Conservation (phyloP, 1,284 basidiomycete genomes). For the Marasmius tenuissimus region DNA sequence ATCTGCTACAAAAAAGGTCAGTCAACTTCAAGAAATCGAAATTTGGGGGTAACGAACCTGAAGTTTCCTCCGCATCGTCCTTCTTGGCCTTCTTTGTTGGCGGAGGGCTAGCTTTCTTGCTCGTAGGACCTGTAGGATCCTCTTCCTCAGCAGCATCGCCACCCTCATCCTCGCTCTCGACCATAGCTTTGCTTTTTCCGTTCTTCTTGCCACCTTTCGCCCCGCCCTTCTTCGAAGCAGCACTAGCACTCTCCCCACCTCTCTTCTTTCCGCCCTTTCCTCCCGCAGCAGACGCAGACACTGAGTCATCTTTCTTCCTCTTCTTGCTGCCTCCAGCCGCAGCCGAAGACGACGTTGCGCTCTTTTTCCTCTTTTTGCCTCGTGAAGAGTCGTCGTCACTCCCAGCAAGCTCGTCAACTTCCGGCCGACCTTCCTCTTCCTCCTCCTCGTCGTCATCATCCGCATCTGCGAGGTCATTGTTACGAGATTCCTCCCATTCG, state of each 20-base stretch:
- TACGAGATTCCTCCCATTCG: slow-evolving; percentile 68
- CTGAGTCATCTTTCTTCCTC: slow-evolving; percentile 57
- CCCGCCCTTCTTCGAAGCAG: slow-evolving; percentile 37
- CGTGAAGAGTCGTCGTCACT: slow-evolving; percentile 53
- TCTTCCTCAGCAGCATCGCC: slow-evolving; percentile 46
- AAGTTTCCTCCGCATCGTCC: slow-evolving; percentile 44
- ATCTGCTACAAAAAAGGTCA: slow-evolving; percentile 34
- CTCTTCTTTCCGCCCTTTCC: slow-evolving; percentile 10
- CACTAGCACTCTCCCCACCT: slow-evolving; percentile 26
- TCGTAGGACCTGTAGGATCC: slow-evolving; percentile 46
- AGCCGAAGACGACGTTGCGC: slow-evolving; percentile 28
- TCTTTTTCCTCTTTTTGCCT: slow-evolving; percentile 45
- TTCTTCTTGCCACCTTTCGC: slow-evolving; percentile 50
- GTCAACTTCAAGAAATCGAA: slow-evolving; percentile 11
- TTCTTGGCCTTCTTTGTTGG: slow-evolving; percentile 67
- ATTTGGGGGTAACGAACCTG: slow-evolving; percentile 4
- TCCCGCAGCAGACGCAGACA: slow-evolving; percentile 16
- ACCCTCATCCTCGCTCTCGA: slow-evolving; percentile 75
- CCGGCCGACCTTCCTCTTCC: slow-evolving; percentile 56
- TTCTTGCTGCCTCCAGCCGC: slow-evolving; percentile 37
- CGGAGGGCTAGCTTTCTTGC: slow-evolving; percentile 58
- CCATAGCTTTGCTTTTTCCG: slow-evolving; percentile 60
- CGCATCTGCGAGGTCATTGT: slow-evolving; percentile 38
- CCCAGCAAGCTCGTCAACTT: slow-evolving; percentile 44
- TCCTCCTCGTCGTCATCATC: slow-evolving; percentile 47